Base-by-base conservation (phyloP, 331 rosid species). In the Acacia pycnantha region DNA sequence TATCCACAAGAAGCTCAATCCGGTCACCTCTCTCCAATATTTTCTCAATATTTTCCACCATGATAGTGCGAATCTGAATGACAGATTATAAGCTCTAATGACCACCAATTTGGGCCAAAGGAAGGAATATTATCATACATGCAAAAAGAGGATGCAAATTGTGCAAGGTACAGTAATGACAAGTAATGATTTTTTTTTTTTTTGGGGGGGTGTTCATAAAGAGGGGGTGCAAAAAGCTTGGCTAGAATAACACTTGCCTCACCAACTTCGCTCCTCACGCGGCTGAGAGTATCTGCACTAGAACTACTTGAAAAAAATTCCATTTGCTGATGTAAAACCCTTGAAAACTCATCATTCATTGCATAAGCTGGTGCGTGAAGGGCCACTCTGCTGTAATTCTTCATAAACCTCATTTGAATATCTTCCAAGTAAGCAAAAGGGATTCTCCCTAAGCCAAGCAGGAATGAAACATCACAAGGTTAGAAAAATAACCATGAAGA, bases 271-370 rank as follows among this genome's bases (percentile, higher is more conserved):
- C 97, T 89, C 86, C 97, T 90, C 76, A 94, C 95, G 51, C 98
- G 97, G 79, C 68, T 96, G 81, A 94, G 98, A 43, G 99, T 89
- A 89, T 96, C 99, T 2, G 88, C 94, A 75, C 88, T 90, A 12
- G 97, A 86, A 87, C 87, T 92, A 74, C 98, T 90, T 51, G 98
- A 96, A 85, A 92, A 96, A 53, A 90, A 96, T 83, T 96, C 99
- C 99, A 96, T 96, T 83, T 93, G 99, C 78, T 93, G 99, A 85
- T 96, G 99, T 83, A 96, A 83, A 68, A 96, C 99, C 86, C 99
- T 91, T 53, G 99, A 96, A 84, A 96, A 96, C 73, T 96, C 99
- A 41, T 96, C 99, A 66, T 96, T 96, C 99, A 96, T 96, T 46
- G 99, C 97, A 90, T 96, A 96, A 40, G 99, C 99, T 53, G 97